These are phyloP conservation scores for Camelina sativa DNA, from an alignment of 345 rosid genomes.

Conservation along the genomic window DNA sequence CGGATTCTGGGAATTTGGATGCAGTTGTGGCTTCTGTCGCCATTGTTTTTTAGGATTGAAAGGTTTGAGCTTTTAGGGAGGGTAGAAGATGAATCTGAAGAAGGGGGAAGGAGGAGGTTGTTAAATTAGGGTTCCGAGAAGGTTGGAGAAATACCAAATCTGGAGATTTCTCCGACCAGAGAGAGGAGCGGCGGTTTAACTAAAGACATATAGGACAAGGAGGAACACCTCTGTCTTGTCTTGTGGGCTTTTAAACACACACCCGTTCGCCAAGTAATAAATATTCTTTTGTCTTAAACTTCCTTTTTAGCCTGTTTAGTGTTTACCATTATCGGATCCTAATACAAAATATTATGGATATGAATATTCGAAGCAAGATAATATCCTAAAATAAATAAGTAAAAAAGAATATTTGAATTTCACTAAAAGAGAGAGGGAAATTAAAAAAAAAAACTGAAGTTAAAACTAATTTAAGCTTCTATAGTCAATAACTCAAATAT, in stretches of 20 bases:
- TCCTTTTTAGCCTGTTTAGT: neutral
- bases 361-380: too few relatives aligned
- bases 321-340: too few relatives aligned
- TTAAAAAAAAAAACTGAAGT: too few relatives aligned
- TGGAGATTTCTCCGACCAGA: conserved; percentile 42
- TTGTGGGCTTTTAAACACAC: neutral
- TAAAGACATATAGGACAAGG: neutral
- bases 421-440: too few relatives aligned
- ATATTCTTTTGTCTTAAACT: neutral
- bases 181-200: conserved; percentile 40
- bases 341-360: too few relatives aligned
- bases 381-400: too few relatives aligned
- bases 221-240: conserved; percentile 13
- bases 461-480: too few relatives aligned
- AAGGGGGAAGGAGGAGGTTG: neutral
- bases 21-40: conserved; percentile 69
- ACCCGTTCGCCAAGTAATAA: neutral
- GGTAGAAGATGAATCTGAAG: neutral
- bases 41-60: conserved; percentile 41
- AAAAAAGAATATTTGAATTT: too few relatives aligned
- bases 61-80: neutral
- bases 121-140: conserved; percentile 38
- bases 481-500: too few relatives aligned
- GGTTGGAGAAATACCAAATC: conserved; percentile 33
- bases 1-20: conserved; percentile 64